Conservation (phyloP, 257 asterid species). For the Capsicum pubescens region DNA sequence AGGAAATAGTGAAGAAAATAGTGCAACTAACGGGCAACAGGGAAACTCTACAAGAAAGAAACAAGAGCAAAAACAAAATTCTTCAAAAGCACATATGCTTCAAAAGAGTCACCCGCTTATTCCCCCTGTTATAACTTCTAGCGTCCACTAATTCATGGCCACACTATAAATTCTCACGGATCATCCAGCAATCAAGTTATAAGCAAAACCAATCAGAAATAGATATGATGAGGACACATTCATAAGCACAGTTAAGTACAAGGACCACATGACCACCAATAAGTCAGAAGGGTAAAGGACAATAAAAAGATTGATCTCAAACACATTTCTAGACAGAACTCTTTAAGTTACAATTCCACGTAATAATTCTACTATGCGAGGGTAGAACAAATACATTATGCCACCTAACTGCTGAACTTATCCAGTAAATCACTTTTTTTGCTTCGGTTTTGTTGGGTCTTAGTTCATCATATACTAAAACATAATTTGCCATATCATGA, state of each 20-base stretch:
- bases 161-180: neutral
- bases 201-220: neutral
- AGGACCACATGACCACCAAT: neutral
- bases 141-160: too few relatives aligned
- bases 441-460: slow-evolving; percentile 11
- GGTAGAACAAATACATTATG: neutral
- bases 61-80: too few relatives aligned
- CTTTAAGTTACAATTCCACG: neutral
- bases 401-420: neutral
- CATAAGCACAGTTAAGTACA: neutral
- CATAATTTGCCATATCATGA: neutral
- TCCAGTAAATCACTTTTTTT: slow-evolving; percentile 10
- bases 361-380: neutral
- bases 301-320: neutral
- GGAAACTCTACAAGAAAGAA: too few relatives aligned
- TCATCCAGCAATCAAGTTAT: slow-evolving; percentile 20
- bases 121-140: too few relatives aligned
- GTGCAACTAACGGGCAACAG: too few relatives aligned
- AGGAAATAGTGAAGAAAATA: too few relatives aligned
- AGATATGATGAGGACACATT: neutral
- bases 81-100: too few relatives aligned
- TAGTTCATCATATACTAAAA: neutral
- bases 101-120: too few relatives aligned
- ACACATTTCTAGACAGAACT: neutral
- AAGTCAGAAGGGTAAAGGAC: neutral